phyloP scores from a whole-genome alignment of 202 grass and related monocot species.

The Brachypodium distachyon region DNA sequence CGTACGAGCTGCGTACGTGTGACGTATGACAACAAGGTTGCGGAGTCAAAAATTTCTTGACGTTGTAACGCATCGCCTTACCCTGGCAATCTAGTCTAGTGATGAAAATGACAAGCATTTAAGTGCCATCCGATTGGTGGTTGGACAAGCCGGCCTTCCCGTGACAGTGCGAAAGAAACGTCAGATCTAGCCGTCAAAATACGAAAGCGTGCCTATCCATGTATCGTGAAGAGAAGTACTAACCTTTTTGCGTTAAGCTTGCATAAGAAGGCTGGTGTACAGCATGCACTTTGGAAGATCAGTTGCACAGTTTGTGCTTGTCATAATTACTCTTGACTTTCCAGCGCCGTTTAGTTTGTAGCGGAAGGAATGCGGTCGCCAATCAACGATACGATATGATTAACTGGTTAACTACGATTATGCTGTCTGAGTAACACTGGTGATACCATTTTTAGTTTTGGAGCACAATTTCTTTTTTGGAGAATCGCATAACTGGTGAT shows the following conservation, averaged over 20 bases:
- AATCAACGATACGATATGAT: background rate
- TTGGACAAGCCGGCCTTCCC: background rate
- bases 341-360: background rate
- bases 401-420: too few relatives aligned
- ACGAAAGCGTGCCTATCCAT: background rate
- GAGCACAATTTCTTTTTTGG: too few relatives aligned
- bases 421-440: too few relatives aligned
- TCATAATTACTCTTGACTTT: slow-evolving; percentile 3
- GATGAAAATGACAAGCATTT: background rate
- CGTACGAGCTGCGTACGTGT: too few relatives aligned
- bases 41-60: too few relatives aligned
- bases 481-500: too few relatives aligned
- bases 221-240: background rate
- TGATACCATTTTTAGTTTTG: too few relatives aligned
- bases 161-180: background rate
- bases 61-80: too few relatives aligned
- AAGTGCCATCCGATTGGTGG: background rate
- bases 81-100: too few relatives aligned
- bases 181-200: background rate
- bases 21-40: too few relatives aligned
- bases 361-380: slow-evolving; percentile 3
- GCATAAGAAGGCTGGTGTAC: background rate
- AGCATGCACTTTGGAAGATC: background rate
- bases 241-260: background rate
- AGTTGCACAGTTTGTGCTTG: background rate